These are phyloP conservation scores for Trypethelium eluteriae DNA, from an alignment of 495 filamentous ascomycete genomes.

Conservation along the genomic window DNA sequence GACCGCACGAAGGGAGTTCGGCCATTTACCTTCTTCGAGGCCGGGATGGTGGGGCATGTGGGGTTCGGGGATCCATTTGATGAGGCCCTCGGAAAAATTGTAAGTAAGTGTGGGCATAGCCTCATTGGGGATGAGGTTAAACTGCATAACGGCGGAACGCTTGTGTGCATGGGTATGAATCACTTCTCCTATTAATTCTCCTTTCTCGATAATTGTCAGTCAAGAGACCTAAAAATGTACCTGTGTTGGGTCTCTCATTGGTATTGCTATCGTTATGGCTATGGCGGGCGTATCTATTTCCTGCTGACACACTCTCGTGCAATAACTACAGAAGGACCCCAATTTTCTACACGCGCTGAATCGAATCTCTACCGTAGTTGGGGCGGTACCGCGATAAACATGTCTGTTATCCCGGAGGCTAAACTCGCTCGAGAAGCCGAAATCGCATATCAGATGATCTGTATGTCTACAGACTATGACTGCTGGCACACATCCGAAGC, in stretches of 20 bases:
- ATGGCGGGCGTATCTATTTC: no score
- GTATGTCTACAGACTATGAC: constrained; percentile 97
- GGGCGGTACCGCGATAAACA: constrained; percentile 88
- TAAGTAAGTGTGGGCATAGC: constrained; percentile 61
- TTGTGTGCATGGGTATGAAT: constrained; percentile 61
- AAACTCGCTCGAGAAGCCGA: constrained; percentile 93
- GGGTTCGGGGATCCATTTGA: constrained; percentile 94
- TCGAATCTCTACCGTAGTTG: constrained; percentile 84
- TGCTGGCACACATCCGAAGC: constrained; percentile 70
- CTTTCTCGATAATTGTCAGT: no score
- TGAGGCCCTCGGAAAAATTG: constrained; percentile 58
- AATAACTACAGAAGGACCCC: constrained; percentile 61
- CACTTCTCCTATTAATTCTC: no score
- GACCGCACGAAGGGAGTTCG: constrained; percentile 81
- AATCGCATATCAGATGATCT: constrained; percentile 90
- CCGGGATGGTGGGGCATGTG: constrained; percentile 82
- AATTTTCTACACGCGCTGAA: constrained; percentile 91
- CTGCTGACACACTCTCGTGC: no score
- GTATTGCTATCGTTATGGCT: no score
- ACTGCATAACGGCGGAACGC: constrained; percentile 64
- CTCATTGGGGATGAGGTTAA: constrained; percentile 68
- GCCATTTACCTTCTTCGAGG: constrained; percentile 90
- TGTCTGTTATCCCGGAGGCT: constrained; percentile 86
- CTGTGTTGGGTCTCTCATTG: no score
- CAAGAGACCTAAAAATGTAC: no score